Evolutionary conservation across 345 rosid species (phyloP).

Genomic region (Citrus trifoliata): DNA sequence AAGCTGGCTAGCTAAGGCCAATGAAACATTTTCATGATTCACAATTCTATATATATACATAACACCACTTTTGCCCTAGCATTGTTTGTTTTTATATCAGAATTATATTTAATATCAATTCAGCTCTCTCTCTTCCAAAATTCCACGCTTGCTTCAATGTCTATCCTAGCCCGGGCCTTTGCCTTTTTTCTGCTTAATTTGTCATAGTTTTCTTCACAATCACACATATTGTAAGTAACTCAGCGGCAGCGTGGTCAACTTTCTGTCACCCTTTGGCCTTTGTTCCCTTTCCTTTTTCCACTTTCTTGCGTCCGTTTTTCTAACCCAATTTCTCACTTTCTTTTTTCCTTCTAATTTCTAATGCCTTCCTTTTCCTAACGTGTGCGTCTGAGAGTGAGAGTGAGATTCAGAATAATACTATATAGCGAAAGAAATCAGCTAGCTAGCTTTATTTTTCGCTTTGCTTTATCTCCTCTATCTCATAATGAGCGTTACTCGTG

Average conservation of each 20-base stretch:
- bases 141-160: conserved; percentile 5
- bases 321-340: not conserved
- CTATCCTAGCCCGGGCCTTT: not conserved
- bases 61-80: not conserved
- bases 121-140: not conserved
- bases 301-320: not conserved
- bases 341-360: not conserved
- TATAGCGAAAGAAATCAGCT: not conserved
- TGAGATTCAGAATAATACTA: not conserved
- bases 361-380: not conserved
- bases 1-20: not conserved
- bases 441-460: not conserved
- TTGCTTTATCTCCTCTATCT: not conserved
- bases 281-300: not conserved
- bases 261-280: not conserved
- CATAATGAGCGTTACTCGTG: conserved; percentile 7
- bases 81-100: not conserved
- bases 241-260: conserved; percentile 7
- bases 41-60: not conserved
- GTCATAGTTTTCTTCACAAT: not conserved
- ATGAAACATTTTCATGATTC: not conserved
- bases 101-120: too few relatives aligned
- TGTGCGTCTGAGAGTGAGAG: not conserved
- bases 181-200: not conserved
- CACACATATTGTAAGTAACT: not conserved